phyloP scores from a whole-genome alignment of 75 land plant genomes.

The Cupressus sempervirens region DNA sequence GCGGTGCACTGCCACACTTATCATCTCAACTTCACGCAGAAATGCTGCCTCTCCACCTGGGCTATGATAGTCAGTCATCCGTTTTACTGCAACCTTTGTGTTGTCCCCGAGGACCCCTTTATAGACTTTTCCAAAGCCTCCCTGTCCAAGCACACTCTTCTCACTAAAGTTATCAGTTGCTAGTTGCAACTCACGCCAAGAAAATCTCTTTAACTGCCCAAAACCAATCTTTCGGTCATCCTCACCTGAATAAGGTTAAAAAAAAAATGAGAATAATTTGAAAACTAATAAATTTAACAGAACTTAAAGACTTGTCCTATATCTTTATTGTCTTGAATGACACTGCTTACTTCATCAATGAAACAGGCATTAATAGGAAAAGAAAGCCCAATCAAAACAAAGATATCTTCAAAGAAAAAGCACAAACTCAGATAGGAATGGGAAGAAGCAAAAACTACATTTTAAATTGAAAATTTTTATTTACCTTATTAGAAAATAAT shows the following conservation, averaged over 20 bases:
- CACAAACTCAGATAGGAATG: background rate
- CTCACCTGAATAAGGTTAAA: constrained; percentile 25
- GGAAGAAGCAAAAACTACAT: background rate
- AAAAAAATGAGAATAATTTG: background rate
- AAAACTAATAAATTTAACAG: background rate
- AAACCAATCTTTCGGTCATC: constrained; percentile 43
- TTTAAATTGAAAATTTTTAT: too few species aligned
- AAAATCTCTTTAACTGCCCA: constrained; percentile 55
- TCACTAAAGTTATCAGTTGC: constrained; percentile 52
- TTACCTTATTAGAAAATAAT: background rate
- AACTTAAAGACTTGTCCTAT: background rate
- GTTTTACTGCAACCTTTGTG: constrained; percentile 54
- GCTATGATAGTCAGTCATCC: constrained; percentile 30
- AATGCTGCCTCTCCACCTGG: constrained; percentile 54
- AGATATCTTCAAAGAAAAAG: background rate
- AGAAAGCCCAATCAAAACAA: background rate
- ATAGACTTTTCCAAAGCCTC: constrained; percentile 63
- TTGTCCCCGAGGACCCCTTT: constrained; percentile 39
- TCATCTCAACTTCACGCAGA: constrained; percentile 51
- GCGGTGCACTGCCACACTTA: constrained; percentile 58
- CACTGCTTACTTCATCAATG: background rate
- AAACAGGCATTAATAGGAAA: background rate
- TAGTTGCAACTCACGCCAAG: constrained; percentile 47
- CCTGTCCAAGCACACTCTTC: constrained; percentile 43
- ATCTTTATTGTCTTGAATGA: background rate